Percentiles rank a stretch among this genome's conserved stretches.
Evolutionary conservation across 768 basidiomycete genomes (phyloP).

Genomic region (Suillus occidentalis): DNA sequence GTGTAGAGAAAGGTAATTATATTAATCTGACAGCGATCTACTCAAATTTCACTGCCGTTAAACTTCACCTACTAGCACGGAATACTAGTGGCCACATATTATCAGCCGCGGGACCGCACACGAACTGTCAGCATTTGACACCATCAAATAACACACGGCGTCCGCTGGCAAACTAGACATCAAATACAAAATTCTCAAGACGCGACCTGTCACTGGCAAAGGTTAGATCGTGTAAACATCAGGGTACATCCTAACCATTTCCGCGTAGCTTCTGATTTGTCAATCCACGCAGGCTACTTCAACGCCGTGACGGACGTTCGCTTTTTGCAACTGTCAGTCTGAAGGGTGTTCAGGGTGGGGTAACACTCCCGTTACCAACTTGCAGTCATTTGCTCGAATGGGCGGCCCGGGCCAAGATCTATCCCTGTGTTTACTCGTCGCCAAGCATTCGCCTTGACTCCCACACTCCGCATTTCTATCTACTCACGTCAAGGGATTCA

Average conservation of each 20-base stretch:
- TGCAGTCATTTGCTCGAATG: too few relatives aligned
- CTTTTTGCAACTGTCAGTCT: neutral
- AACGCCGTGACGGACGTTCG: neutral
- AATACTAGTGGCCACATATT: neutral
- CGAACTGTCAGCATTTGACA: neutral
- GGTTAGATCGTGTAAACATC: neutral
- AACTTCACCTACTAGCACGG: neutral
- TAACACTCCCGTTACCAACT: neutral
- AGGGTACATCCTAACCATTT: neutral
- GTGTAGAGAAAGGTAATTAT: neutral
- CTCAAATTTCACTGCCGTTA: neutral
- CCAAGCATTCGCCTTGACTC: neutral
- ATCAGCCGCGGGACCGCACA: neutral
- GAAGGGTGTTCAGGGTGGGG: neutral
- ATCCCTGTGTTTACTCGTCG: neutral
- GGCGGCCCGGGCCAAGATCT: neutral
- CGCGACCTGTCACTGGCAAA: neutral
- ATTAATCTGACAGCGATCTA: constrained; percentile 1
- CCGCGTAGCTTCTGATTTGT: neutral
- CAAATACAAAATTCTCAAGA: neutral
- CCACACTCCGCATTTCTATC: neutral
- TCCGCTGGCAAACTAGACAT: neutral
- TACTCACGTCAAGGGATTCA: neutral
- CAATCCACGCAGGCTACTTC: neutral
- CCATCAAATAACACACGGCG: neutral